Conservation (phyloP, 2,329 filamentous ascomycete species). For the Eutypa lata region DNA sequence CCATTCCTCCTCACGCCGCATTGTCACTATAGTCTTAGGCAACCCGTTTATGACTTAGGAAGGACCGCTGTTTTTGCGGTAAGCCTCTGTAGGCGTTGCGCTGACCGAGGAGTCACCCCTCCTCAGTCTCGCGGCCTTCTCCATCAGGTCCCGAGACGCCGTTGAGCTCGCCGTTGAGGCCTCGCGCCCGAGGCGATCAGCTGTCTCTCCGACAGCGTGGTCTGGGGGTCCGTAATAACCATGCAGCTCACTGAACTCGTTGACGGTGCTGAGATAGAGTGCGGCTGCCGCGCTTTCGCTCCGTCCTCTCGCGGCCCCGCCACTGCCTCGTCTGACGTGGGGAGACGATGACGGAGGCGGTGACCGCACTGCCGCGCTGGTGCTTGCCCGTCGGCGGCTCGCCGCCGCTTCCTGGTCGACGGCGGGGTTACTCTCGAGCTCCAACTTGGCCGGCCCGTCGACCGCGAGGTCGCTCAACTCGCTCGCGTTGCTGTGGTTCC, state of each 20-base stretch:
- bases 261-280: constrained; percentile 32
- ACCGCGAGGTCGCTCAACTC: constrained; percentile 35
- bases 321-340: constrained; percentile 18
- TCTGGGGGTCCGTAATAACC: constrained; percentile 44
- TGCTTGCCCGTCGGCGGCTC: constrained; percentile 33
- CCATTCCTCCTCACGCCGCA: too few relatives aligned
- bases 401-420: constrained; percentile 22
- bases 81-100: constrained; percentile 4
- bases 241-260: constrained; percentile 42
- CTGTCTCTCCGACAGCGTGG: constrained; percentile 40
- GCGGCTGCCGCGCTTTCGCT: constrained; percentile 15
- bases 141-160: constrained; percentile 5
- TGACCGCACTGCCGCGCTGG: constrained; percentile 8
- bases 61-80: background rate
- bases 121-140: constrained; percentile 7
- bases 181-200: constrained; percentile 11
- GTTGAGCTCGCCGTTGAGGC: constrained; percentile 7
- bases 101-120: constrained; percentile 6
- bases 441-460: constrained; percentile 29
- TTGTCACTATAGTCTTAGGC: too few relatives aligned
- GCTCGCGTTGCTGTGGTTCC: constrained; percentile 42
- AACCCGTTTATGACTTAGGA: too few relatives aligned
- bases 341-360: constrained; percentile 6
- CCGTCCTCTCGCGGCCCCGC: constrained; percentile 10
- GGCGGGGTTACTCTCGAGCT: constrained; percentile 36